Evolutionary conservation across 1,284 basidiomycete genomes (phyloP), one percentile per base, ranked within the genome.

Genomic region (Apiotrichum sp.): DNA sequence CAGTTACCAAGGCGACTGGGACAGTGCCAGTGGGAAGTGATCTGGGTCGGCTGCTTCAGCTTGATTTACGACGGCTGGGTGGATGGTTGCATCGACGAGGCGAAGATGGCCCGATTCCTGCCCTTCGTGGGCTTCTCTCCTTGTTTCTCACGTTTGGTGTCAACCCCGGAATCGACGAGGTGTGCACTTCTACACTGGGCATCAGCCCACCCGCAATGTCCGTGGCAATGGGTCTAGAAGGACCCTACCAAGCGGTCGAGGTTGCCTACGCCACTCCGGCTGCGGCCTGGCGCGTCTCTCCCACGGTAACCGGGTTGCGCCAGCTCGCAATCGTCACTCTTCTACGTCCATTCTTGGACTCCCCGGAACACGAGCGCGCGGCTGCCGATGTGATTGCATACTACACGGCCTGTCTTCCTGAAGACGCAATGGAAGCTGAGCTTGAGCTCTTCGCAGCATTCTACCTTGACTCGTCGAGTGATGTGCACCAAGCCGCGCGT

Each of bases 301-400:
- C 81, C 0, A 42, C 80, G 80, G 55, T 57, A 2, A 87, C 90
- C 0, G 87, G 89, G 0, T 76, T 82, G 6, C 80, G 86, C 16
- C 82, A 86, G 6, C 68, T 92, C 11, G 81, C 82, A 0, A 82
- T 93, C 47, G 75, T 86, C 13, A 79, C 84, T 3, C 70, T 88
- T 9, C 79, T 93, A 3, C 82, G 86, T 38, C 81, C 83, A 0
- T 82, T 92, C 63, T 79, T 85, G 31, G 80, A 86, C 50, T 84
- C 85, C 54, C 85, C 86, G 88, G 89, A 87, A 39, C 78, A 82
- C 6, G 81, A 84, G 48, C 81, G 85, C 46, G 78, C 79, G 40
- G 84, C 85, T 4, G 85, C 82, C 52, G 83, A 86, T 3, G 82
- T 89, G 11, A 84, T 87, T 58, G 80, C 85, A 0, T 93, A 88